Conservation (phyloP, 2,329 filamentous ascomycete species). For the Colletotrichum tropicicola region DNA sequence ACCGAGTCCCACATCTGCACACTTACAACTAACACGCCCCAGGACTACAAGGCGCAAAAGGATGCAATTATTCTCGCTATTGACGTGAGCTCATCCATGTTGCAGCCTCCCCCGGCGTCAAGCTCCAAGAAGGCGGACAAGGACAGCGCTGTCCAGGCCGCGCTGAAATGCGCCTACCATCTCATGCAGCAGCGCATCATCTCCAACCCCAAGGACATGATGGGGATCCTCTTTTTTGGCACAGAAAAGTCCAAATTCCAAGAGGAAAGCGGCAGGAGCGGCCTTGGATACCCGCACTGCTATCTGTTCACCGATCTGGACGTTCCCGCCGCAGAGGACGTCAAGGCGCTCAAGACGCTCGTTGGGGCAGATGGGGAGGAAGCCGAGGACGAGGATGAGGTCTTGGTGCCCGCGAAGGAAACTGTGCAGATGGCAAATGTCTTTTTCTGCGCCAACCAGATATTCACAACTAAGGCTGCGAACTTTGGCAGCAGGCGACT, state of each 20-base stretch:
- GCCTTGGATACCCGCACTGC: slow-evolving; percentile 84
- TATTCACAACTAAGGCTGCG: slow-evolving; percentile 93
- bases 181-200: slow-evolving; percentile 99
- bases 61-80: slow-evolving; percentile 99
- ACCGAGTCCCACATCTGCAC: neutral
- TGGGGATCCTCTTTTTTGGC: slow-evolving; percentile 92
- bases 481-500: slow-evolving; percentile 92
- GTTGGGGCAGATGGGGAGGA: slow-evolving; percentile 86
- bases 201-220: slow-evolving; percentile 95
- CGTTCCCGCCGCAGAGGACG: slow-evolving; percentile 85
- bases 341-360: slow-evolving; percentile 79
- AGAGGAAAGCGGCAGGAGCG: slow-evolving; percentile 68
- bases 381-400: slow-evolving; percentile 73
- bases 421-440: slow-evolving; percentile 85
- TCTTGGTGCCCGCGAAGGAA: slow-evolving; percentile 76
- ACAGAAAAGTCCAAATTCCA: slow-evolving; percentile 86
- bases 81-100: slow-evolving; percentile 89
- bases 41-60: slow-evolving; percentile 92
- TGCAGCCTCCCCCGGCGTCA: slow-evolving; percentile 69
- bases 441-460: slow-evolving; percentile 93
- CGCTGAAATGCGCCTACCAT: slow-evolving; percentile 92
- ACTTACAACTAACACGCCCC: slow-evolving; percentile 25
- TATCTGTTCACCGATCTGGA: slow-evolving; percentile 91
- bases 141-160: slow-evolving; percentile 82
- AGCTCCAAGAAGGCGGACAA: slow-evolving; percentile 79